Evolutionary conservation across 169 alveolate genomes (phyloP).

Genomic region (Eimeria praecox): DNA sequence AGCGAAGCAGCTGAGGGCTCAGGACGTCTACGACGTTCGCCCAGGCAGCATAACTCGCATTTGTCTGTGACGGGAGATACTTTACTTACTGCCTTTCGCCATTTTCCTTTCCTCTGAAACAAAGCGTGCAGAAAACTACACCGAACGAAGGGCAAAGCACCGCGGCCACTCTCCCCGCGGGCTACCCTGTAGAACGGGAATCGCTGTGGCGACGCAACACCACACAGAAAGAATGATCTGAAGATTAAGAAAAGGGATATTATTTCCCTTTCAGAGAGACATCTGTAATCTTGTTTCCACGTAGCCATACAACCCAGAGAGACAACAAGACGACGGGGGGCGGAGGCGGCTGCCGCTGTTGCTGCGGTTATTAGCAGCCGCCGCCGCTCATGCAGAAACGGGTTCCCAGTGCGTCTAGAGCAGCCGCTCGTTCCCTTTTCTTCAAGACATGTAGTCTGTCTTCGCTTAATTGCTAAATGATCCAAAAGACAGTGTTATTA

Average conservation of each 20-base stretch:
- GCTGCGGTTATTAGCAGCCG: conserved; percentile 63
- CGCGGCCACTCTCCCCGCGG: conserved; percentile 60
- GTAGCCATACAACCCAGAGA: background rate
- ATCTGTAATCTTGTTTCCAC: background rate
- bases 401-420: background rate
- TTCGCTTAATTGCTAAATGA: background rate
- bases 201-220: conserved; percentile 30
- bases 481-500: background rate
- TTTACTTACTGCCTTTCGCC: conserved; percentile 63
- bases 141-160: conserved; percentile 12
- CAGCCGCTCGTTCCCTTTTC: background rate
- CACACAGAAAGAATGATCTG: conserved; percentile 16
- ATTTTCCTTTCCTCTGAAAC: conserved; percentile 12
- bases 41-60: background rate
- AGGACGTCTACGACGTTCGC: background rate
- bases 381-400: conserved; percentile 46
- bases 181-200: conserved; percentile 41
- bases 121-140: background rate
- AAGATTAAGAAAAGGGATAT: background rate
- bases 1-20: conserved; percentile 26
- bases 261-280: conserved; percentile 29
- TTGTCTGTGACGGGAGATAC: background rate
- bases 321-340: conserved; percentile 70
- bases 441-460: background rate
- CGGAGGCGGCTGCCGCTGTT: conserved; percentile 71